These are phyloP conservation scores for Tuber indicum DNA, from an alignment of 495 filamentous ascomycete genomes.

Conservation along the genomic window DNA sequence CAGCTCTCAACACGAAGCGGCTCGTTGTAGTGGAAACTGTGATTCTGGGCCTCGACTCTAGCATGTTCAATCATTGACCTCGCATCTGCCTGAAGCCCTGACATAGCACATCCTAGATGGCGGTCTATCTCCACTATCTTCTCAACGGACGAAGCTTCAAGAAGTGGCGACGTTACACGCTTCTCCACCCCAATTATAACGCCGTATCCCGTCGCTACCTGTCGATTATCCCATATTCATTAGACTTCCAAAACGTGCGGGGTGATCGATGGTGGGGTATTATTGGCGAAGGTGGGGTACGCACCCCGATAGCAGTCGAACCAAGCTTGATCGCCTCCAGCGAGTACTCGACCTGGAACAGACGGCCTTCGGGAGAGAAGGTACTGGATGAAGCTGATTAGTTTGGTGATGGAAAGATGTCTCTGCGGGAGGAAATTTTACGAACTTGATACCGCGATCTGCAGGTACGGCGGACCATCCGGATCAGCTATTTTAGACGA, in stretches of 20 bases:
- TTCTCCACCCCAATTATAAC: constrained; percentile 97
- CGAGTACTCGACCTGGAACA: constrained; percentile 99
- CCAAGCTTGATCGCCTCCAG: constrained; percentile 99
- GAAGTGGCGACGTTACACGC: constrained; percentile 92
- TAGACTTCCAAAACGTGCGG: constrained; percentile 10
- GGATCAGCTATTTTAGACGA: constrained; percentile 41
- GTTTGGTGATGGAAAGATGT: constrained; percentile 18
- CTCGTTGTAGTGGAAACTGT: constrained; percentile 95
- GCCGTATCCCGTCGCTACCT: constrained; percentile 85
- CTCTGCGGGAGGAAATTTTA: constrained; percentile 22
- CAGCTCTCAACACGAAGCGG: constrained; percentile 89
- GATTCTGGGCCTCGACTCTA: constrained; percentile 92
- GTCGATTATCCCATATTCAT: constrained; percentile 22
- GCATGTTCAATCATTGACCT: constrained; percentile 96
- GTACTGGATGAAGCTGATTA: constrained; percentile 55
- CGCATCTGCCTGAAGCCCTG: constrained; percentile 91
- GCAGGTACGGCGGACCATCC: constrained; percentile 17
- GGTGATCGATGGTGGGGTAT: constrained; percentile 12
- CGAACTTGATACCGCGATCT: constrained; percentile 99
- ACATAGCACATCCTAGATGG: constrained; percentile 98
- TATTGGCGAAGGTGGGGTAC: constrained; percentile 33
- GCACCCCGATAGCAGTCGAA: constrained; percentile 91
- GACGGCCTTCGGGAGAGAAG: constrained; percentile 98
- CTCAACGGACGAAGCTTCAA: constrained; percentile 94
- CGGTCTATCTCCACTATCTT: constrained; percentile 99